These are phyloP conservation scores for Phyllosticta citriasiana DNA, from an alignment of 2,329 filamentous ascomycete genomes.

Conservation along the genomic window DNA sequence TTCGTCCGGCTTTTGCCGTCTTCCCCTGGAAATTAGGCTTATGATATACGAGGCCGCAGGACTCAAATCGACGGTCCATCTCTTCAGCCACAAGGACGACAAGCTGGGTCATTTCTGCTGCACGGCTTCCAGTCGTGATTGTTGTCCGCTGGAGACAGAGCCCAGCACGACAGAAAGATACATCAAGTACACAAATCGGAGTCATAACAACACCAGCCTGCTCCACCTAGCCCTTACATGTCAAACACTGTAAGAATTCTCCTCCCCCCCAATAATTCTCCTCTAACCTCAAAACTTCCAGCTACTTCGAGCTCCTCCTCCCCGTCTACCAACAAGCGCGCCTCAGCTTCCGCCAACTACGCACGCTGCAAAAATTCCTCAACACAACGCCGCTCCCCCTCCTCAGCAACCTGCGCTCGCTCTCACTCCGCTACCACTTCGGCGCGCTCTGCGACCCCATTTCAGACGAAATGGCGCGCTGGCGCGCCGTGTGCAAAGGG, in stretches of 20 bases:
- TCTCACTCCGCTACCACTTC: not conserved
- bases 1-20: not conserved
- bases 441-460: not conserved
- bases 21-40: not conserved
- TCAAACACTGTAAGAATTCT: not conserved
- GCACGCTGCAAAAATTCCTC: not conserved
- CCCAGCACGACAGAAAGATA: not conserved
- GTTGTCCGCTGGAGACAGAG: not conserved
- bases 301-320: not conserved
- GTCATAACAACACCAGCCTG: not conserved
- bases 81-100: not conserved
- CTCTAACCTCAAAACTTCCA: not conserved
- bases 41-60: not conserved
- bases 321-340: not conserved
- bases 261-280: not conserved
- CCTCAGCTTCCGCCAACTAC: not conserved
- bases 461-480: not conserved
- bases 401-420: not conserved
- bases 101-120: not conserved
- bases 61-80: not conserved
- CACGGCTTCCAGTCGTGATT: not conserved
- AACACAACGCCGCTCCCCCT: not conserved
- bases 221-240: not conserved
- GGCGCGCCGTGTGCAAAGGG: not conserved
- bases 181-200: not conserved